Conservation (phyloP, 257 asterid species). For the Haberlea rhodopensis region DNA sequence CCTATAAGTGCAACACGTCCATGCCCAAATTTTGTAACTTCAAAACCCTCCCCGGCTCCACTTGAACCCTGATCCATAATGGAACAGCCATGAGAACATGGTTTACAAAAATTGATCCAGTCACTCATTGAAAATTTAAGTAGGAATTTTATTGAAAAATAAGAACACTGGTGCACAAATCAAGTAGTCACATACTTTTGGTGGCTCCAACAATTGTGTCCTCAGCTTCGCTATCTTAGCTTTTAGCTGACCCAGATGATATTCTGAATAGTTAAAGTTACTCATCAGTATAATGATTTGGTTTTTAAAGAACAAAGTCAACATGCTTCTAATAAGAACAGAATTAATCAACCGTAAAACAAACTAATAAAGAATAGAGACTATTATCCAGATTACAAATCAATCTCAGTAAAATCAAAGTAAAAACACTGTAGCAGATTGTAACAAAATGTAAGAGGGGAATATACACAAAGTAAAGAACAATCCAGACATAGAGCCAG, state of each 20-base stretch:
- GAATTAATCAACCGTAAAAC: too few relatives aligned
- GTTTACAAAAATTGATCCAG: conserved; percentile 3
- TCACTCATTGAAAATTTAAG: background rate
- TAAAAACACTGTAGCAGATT: background rate
- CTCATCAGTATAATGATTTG: conserved; percentile 9
- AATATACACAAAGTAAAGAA: too few relatives aligned
- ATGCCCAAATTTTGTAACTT: conserved; percentile 95
- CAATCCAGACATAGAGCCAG: background rate
- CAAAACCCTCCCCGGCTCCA: conserved; percentile 99
- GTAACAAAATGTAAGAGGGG: too few relatives aligned
- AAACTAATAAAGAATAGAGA: too few relatives aligned
- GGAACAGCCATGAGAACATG: conserved; percentile 21
- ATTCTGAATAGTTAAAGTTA: conserved; percentile 48
- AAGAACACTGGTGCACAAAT: conserved; percentile 1
- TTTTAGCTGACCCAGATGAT: conserved; percentile 99
- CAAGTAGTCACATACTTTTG: conserved; percentile 58
- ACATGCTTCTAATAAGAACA: background rate
- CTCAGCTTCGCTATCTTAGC: conserved; percentile 99
- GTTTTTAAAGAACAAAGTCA: background rate
- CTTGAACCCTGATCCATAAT: conserved; percentile 72
- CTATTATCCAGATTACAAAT: background rate
- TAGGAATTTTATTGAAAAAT: background rate
- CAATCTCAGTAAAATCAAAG: background rate
- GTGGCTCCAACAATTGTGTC: conserved; percentile 97
- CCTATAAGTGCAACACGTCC: conserved; percentile 98